Percentiles rank a stretch among this genome's conserved stretches.
Evolutionary conservation across 164 flowering plant genomes (phyloP).

Genomic region (Piper betle): DNA sequence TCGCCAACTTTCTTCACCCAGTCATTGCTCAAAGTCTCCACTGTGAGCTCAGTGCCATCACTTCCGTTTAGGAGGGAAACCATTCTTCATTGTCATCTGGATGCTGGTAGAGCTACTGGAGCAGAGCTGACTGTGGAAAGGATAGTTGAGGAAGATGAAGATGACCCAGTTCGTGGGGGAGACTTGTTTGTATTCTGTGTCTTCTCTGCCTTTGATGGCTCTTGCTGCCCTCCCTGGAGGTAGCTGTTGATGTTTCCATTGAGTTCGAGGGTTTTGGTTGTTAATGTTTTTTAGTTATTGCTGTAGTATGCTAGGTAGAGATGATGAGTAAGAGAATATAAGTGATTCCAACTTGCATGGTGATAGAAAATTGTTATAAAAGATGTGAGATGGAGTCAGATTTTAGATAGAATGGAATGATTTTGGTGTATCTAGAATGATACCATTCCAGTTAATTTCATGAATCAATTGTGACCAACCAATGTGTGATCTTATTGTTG

Average conservation of each 20-base stretch:
- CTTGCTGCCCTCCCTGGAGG: conserved; percentile 5
- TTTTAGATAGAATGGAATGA: background rate
- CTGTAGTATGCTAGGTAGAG: background rate
- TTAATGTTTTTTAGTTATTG: background rate
- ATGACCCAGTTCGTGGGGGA: background rate
- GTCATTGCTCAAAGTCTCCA: background rate
- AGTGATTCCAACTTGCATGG: too few species aligned
- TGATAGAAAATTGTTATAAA: too few species aligned
- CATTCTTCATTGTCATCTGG: background rate
- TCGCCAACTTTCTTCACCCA: background rate
- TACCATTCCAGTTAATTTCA: too few species aligned
- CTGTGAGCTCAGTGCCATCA: background rate
- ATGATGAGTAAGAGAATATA: background rate
- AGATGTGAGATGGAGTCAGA: background rate
- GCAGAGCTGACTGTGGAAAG: background rate
- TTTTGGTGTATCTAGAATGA: background rate
- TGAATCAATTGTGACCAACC: background rate
- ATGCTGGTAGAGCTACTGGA: background rate
- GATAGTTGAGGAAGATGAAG: background rate
- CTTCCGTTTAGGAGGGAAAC: background rate
- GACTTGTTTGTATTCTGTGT: background rate
- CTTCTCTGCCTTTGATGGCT: background rate
- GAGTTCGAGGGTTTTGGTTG: too few species aligned
- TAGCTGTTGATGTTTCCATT: background rate
- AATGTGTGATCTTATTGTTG: background rate